phyloP scores from a whole-genome alignment of 1,284 basidiomycete species.

The Malassezia restricta region DNA sequence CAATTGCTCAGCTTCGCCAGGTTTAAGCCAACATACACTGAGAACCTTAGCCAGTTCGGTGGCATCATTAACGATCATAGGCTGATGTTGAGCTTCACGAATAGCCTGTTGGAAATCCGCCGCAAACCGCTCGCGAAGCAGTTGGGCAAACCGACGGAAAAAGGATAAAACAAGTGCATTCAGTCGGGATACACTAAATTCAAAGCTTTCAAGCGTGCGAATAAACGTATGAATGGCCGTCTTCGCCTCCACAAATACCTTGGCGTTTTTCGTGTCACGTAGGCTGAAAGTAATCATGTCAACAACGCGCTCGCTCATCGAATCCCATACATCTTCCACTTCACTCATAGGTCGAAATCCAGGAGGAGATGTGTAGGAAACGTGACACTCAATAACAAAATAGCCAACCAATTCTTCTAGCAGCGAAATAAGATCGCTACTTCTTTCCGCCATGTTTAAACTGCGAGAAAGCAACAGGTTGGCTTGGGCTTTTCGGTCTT shows the following conservation, averaged over 20 bases:
- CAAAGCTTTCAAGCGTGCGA: conserved; percentile 65
- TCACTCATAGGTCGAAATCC: conserved; percentile 74
- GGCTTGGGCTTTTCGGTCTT: conserved; percentile 81
- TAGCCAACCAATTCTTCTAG: conserved; percentile 89
- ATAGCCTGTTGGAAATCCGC: conserved; percentile 53
- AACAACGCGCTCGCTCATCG: conserved; percentile 65
- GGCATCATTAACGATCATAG: conserved; percentile 68
- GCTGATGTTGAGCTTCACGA: conserved; percentile 73
- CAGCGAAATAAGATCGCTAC: conserved; percentile 23
- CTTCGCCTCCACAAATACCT: conserved; percentile 71
- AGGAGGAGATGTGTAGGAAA: conserved; percentile 64
- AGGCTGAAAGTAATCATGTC: conserved; percentile 64
- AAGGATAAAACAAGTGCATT: conserved; percentile 73
- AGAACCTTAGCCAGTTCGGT: conserved; percentile 66
- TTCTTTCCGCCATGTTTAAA: conserved; percentile 46
- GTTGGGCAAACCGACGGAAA: conserved; percentile 76
- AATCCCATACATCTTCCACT: conserved; percentile 92
- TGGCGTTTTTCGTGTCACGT: conserved; percentile 65
- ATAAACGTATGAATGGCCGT: conserved; percentile 74
- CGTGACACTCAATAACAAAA: conserved; percentile 91
- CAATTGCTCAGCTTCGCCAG: conserved; percentile 46
- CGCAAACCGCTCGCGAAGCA: conserved; percentile 72
- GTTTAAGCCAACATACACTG: conserved; percentile 67
- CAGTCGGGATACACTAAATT: conserved; percentile 69
- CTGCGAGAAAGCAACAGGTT: conserved; percentile 72